Percentiles rank a stretch among this genome's conserved stretches.
Evolutionary conservation across 1,284 basidiomycete species (phyloP).

Genomic region (Termitomyces sp.): DNA sequence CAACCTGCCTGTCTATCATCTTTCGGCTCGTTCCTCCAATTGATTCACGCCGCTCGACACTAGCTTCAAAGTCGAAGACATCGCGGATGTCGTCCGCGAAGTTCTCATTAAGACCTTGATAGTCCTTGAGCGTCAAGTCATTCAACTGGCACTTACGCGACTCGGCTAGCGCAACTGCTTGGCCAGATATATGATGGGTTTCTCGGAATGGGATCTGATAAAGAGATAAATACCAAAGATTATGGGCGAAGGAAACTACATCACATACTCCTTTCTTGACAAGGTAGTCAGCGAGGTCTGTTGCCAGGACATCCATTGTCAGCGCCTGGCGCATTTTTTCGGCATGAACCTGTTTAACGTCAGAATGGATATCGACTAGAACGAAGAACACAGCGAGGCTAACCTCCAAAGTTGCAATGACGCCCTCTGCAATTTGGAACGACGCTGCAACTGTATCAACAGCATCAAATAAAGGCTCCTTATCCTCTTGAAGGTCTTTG

Average conservation of each 20-base stretch:
- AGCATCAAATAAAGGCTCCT: conserved; percentile 94
- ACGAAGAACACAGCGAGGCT: conserved; percentile 17
- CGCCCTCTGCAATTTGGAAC: conserved; percentile 91
- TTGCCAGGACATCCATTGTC: conserved; percentile 96
- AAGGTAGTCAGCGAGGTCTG: conserved; percentile 96
- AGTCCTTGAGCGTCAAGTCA: conserved; percentile 78
- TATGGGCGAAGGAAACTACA: neutral
- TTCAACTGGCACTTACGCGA: conserved; percentile 76
- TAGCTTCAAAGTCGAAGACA: conserved; percentile 91
- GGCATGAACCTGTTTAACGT: conserved; percentile 65
- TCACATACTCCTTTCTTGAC: conserved; percentile 89
- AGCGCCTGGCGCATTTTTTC: conserved; percentile 88
- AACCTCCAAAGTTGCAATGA: conserved; percentile 85
- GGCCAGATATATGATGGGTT: conserved; percentile 97
- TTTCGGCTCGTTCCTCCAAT: conserved; percentile 87
- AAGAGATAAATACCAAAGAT: conserved; percentile 6
- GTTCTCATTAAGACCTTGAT: conserved; percentile 67
- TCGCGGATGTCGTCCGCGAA: conserved; percentile 80
- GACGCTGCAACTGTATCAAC: conserved; percentile 90
- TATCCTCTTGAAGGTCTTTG: conserved; percentile 98
- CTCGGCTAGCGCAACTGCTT: conserved; percentile 93
- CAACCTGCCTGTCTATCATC: conserved; percentile 84
- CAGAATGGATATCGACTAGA: neutral
- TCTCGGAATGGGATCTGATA: conserved; percentile 88
- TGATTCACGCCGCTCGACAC: conserved; percentile 90